Evolutionary conservation across 257 asterid genomes (phyloP), one percentile per base, ranked within the genome.

Genomic region (Primulina eburnea): DNA sequence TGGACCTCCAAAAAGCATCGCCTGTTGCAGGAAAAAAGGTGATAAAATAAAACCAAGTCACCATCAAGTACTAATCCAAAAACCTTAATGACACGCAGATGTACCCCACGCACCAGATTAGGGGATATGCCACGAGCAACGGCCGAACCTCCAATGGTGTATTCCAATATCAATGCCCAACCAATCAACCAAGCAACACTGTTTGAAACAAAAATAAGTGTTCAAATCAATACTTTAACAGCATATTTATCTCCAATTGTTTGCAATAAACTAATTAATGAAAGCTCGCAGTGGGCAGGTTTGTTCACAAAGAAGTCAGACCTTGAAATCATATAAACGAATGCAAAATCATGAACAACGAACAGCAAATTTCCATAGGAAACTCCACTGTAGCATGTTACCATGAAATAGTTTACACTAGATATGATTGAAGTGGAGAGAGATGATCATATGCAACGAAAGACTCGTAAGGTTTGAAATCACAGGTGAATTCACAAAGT

Each of bases 111-210:
- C 67, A 94, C 99, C 96, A 94, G 88, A 82, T 94, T 94, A 24
- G 99, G 99, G 8, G 99, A 89, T 78, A 94, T 82, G 79, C 99
- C 99, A 32, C 99, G 96, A 73, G 99, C 99, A 81, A 94, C 99
- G 8, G 99, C 96, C 29, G 99, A 86, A 71, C 99, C 99, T 75
- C 99, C 99, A 62, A 94, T 85, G 12, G 99, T 94, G 84, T 90
- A 94, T 72, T 94, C 99, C 87, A 94, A 78, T 83, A 94, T 88
- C 77, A 94, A 65, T 2, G 96, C 90, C 99, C 99, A 90, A 4
- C 99, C 99, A 61, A 94, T 80, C 79, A 94, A 77, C 99, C 99
- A 94, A 59, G 99, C 99, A 75, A 91, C 90, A 69, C 98, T 92
- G 88, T 69, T 73, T 21, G 47, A 71, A 78, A 69, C 32, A 69